Conservation (phyloP, 495 filamentous ascomycete genomes). For the Hyaloscypha hepaticicola region DNA sequence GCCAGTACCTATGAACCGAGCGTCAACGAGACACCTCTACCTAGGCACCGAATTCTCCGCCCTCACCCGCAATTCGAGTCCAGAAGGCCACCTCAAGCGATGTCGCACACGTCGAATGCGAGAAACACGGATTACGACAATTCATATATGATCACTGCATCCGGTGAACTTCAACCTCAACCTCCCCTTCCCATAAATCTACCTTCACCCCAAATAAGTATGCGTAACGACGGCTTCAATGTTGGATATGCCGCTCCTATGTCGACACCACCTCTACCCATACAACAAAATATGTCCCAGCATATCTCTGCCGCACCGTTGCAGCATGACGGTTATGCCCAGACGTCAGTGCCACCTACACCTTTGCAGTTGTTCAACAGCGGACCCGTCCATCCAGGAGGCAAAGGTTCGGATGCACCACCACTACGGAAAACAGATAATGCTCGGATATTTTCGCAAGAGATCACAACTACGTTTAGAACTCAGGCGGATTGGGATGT, state of each 20-base stretch:
- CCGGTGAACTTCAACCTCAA: background rate
- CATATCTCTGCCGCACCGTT: too few relatives aligned
- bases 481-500: background rate
- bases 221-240: background rate
- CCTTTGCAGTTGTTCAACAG: background rate
- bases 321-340: background rate
- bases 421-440: background rate
- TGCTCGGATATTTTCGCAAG: background rate
- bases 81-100: background rate
- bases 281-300: too few relatives aligned
- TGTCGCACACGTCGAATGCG: background rate
- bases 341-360: background rate
- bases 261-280: background rate
- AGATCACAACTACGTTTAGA: background rate
- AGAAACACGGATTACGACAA: background rate
- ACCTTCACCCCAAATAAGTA: background rate
- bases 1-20: conserved; percentile 7
- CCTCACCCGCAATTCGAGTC: background rate
- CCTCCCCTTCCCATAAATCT: background rate
- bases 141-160: background rate
- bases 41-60: background rate
- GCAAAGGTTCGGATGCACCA: background rate
- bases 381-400: background rate
- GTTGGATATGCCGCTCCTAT: background rate
- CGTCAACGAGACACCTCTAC: conserved; percentile 20